Evolutionary conservation across 768 basidiomycete genomes (phyloP), one percentile per base, ranked within the genome.

Genomic region (Termitomyces titanicus): DNA sequence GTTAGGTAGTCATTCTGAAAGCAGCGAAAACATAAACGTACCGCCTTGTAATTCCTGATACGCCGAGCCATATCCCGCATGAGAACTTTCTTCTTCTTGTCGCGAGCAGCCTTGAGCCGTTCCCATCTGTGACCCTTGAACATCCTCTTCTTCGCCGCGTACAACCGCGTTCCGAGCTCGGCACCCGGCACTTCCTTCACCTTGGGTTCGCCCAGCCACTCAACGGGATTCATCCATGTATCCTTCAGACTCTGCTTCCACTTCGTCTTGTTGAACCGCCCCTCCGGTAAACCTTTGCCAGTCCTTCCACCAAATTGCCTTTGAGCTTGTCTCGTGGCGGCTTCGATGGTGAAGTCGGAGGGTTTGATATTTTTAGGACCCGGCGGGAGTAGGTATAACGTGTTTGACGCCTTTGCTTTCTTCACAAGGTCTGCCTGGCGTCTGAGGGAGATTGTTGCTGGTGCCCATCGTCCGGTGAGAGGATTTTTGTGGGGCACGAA

Each of bases 41-140:
- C 89, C 68, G 72, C 72, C 68, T 86, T 88, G 79, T 83, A 91
- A 50, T 77, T 79, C 56, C 69, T 70, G 59, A 92, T 76, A 58
- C 89, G 81, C 60, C 80, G 78, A 35, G 74, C 68, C 89, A 92
- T 91, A 66, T 84, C 81, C 63, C 82, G 78, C 78, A 92, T 72
- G 54, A 89, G 72, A 47, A 84, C 76, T 53, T 71, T 71, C 59
- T 74, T 81, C 64, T 76, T 79, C 63, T 70, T 71, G 53, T 72
- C 68, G 60, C 74, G 74, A 64, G 75, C 74, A 54, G 73, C 76
- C 61, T 74, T 76, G 60, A 72, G 66, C 34, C 88, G 80, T 72
- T 93, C 87, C 86, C 88, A 92, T 63, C 81, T 88, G 77, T 93
- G 91, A n/a, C 91, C 91, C 77, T 93, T 94, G 83, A 94, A 93